Base-by-base conservation (phyloP, 2,329 filamentous ascomycete species). In the Balansia obtecta region DNA sequence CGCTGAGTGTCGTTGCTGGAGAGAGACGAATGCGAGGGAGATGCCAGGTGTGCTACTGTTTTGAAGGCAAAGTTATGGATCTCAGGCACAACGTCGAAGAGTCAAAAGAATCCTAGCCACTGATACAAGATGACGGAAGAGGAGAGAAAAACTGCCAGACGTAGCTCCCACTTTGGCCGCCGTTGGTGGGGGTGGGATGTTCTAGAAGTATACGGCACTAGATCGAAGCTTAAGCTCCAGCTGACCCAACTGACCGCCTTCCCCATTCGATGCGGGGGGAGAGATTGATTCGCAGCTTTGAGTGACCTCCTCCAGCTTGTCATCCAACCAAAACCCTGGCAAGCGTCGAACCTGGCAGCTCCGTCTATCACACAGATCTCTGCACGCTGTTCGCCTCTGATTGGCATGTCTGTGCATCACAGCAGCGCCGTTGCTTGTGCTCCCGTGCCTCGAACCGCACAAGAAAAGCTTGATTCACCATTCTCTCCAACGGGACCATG, bases 401-500 rank as follows among this genome's bases (percentile, higher is more conserved):
- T 30, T 27, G 34, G 45, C 45, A 30, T 39, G 16, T 33, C 18
- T 46, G 18, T 11, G 33, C n/a, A 27, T 13, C 45, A 46, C 34
- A 46, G 39, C 45, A 5, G 37, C 34, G 34, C 22, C 45, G 45
- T 40, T 32, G 18, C 34, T 18, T 18, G 15, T 48, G 32, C 27
- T 43, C 32, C 13, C 30, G 16, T 13, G 18, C 39, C 30, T 22
- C 34, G 30, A 47, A 34, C 16, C 45, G 16, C 34, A 40, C 34
- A 22, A 4, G 13, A 8, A 41, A 47, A 48, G 38, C 27, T 34
- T 41, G 27, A 48, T 16, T 8, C 5, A 42, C 46, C 22, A 20
- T 16, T 42, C 33, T 2, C 3, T 27, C 4, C 4, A 20, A n/a
- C 15, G 11, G 37, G 10, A 58, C 49, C 41, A 83, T 83, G 80